Conservation (phyloP, 129 eudicot genomes). For the Helianthus tuberosus region DNA sequence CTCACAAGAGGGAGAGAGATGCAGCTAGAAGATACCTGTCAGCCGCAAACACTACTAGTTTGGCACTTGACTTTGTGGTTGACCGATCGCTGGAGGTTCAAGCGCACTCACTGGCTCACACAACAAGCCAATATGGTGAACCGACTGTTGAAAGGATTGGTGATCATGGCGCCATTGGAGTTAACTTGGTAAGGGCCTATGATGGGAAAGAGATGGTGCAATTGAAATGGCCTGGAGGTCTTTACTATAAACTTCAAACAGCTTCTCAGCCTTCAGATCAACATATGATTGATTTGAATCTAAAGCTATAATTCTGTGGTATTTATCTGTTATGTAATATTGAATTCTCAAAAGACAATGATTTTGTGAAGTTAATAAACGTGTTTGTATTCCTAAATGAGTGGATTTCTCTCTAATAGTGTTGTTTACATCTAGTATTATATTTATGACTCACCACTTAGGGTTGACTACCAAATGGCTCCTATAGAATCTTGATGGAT, state of each 20-base stretch:
- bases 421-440: too few relatives aligned
- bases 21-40: conserved; percentile 58
- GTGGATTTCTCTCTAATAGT: too few relatives aligned
- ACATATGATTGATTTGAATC: conserved; percentile 48
- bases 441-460: too few relatives aligned
- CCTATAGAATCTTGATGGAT: too few relatives aligned
- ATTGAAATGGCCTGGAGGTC: conserved; percentile 73
- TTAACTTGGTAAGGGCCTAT: conserved; percentile 24
- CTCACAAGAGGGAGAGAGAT: conserved; percentile 84
- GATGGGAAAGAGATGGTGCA: conserved; percentile 17
- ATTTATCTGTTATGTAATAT: background rate
- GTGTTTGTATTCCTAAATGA: background rate
- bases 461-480: too few relatives aligned
- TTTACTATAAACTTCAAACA: conserved; percentile 42
- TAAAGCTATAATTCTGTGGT: conserved; percentile 44
- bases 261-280: conserved; percentile 36
- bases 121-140: conserved; percentile 41
- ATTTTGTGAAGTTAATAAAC: background rate
- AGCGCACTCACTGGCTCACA: conserved; percentile 58
- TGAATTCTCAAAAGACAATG: conserved; percentile 1
- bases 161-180: conserved; percentile 24
- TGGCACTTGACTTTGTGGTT: background rate
- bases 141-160: conserved; percentile 36
- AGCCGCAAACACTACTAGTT: conserved; percentile 33
- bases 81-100: conserved; percentile 67